phyloP scores from a whole-genome alignment of 2,329 filamentous ascomycete genomes.

The Paracorniculantispora psalliotae region DNA sequence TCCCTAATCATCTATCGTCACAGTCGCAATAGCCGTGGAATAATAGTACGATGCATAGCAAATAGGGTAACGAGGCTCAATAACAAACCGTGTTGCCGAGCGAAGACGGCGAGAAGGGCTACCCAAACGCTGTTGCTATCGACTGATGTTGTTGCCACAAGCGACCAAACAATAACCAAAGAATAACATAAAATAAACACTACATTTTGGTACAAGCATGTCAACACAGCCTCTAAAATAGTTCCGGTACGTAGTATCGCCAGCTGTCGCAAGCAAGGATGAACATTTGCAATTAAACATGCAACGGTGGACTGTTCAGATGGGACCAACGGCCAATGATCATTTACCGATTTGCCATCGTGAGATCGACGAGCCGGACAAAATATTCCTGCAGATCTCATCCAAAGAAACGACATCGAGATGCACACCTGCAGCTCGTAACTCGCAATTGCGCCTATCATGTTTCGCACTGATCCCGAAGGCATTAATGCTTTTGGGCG shows the following conservation, averaged over 20 bases:
- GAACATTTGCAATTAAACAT: not conserved
- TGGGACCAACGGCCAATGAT: not conserved
- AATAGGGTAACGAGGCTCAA: not conserved
- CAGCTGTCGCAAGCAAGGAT: not conserved
- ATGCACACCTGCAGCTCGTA: not conserved
- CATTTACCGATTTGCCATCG: not conserved
- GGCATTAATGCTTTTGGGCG: not conserved
- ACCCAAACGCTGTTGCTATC: not conserved
- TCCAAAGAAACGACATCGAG: not conserved
- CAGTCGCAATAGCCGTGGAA: not conserved
- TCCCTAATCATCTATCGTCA: no score
- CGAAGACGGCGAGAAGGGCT: not conserved
- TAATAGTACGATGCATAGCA: not conserved
- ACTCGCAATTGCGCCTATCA: not conserved
- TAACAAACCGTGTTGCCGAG: not conserved
- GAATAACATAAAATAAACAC: no score
- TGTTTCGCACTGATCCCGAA: not conserved
- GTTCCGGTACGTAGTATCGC: not conserved
- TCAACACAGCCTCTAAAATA: not conserved
- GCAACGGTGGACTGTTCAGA: not conserved
- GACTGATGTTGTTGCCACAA: not conserved
- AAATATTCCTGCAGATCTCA: not conserved
- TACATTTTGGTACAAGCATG: not conserved
- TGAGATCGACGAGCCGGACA: not conserved
- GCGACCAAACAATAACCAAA: not conserved